These are phyloP conservation scores for Fragaria nilgerrensis DNA, from an alignment of 306 rosid genomes.

Conservation along the genomic window DNA sequence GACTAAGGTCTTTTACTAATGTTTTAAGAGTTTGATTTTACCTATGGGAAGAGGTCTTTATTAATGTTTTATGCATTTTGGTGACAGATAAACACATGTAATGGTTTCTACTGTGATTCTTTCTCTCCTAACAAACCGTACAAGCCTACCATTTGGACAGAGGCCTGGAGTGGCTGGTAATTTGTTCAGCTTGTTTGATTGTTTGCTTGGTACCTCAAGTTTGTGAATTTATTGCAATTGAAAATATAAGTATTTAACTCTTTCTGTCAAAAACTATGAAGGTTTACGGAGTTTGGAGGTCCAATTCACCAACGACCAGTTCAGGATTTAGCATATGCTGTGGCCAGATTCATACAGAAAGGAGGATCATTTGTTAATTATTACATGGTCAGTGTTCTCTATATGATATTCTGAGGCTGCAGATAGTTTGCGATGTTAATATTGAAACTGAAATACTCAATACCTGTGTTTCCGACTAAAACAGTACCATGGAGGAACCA, in stretches of 20 bases:
- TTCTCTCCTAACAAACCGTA: slow-evolving; percentile 89
- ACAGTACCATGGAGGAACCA: slow-evolving; percentile 98
- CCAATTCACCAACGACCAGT: slow-evolving; percentile 86
- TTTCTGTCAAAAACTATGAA: slow-evolving; percentile 21
- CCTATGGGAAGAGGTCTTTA: slow-evolving; percentile 10
- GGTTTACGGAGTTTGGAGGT: slow-evolving; percentile 96
- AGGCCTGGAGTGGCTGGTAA: slow-evolving; percentile 99
- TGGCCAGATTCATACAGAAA: slow-evolving; percentile 71
- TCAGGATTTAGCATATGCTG: slow-evolving; percentile 94
- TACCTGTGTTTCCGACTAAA: background rate
- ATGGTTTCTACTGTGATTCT: slow-evolving; percentile 90
- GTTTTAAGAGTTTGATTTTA: background rate
- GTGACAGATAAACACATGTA: slow-evolving; percentile 92
- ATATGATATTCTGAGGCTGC: slow-evolving; percentile 16
- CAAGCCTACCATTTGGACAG: slow-evolving; percentile 96
- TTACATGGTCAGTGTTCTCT: slow-evolving; percentile 73
- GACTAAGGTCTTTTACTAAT: background rate
- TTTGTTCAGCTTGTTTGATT: slow-evolving; percentile 24
- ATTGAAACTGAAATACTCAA: slow-evolving; percentile 19
- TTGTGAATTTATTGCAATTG: background rate
- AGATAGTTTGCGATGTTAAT: slow-evolving; percentile 17
- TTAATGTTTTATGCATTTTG: slow-evolving; percentile 27
- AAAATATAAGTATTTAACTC: slow-evolving; percentile 10
- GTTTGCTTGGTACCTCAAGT: slow-evolving; percentile 3
- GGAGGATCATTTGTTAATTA: slow-evolving; percentile 96